Base-by-base conservation (phyloP, 495 filamentous ascomycete genomes). In the Filosporella fistucella region DNA sequence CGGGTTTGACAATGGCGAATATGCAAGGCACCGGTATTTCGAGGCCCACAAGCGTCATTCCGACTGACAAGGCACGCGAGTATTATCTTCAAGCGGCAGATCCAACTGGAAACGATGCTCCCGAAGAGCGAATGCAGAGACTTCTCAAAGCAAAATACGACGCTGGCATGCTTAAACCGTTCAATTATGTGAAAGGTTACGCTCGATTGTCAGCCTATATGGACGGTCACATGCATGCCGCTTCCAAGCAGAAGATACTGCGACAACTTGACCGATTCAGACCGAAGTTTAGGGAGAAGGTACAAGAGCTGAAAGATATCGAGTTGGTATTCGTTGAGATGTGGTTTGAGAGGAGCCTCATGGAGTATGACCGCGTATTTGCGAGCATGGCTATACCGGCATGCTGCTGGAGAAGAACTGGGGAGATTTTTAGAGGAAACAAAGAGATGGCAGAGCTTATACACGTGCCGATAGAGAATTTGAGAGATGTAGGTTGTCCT, bases 361-460 rank as follows among this genome's bases (percentile, higher is more conserved):
- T 97, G 81, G 93, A 96, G 60, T 96, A 96, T 56, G 93, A 99
- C 62, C 87, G 93, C 30, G 89, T 99, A 9, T 99, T 99, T 68
- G 94, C 93, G 11, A 94, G 89, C 64, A 97, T 99, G 93, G 91
- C 93, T 18, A 91, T 97, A 49, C 93, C 93, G 3, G 93, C 93
- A 26, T 99, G 93, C 65, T 94, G 91, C 62, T 99, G 93, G 93
- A 79, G 94, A 55, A 76, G 93, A 60, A 97, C 93, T 0, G 93
- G 93, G 13, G 93, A 97, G 66, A 97, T 99, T 36, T 96, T 96
- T 62, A 81, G 94, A 49, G 93, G 91, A 2, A 99, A 99, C 62
- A 95, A 91, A 57, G 93, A 97, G 63, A 97, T 99, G 91, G 94
- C 93, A 20, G 89, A 96, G 63, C 75, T 99, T 34, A 93, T 99